Evolutionary conservation across 1,139 yeast genomes (phyloP), one percentile per base, ranked within the genome.

Genomic region (Nakaseomyces sp.): DNA sequence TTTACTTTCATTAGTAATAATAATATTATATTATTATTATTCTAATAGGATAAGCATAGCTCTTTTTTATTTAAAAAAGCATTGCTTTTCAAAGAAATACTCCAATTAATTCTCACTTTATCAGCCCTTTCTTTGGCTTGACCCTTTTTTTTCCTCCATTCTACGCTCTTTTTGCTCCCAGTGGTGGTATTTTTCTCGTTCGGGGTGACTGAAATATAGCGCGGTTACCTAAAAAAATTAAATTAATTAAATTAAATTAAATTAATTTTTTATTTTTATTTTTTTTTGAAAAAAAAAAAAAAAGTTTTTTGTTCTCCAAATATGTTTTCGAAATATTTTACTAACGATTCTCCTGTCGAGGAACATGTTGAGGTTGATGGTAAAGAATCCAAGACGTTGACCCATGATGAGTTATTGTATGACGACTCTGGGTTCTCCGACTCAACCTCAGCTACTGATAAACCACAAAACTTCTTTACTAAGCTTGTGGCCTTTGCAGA

Each of bases 401-500:
- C 36, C 7, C 36, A 32, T 18, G 36, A 32, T 13, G 13, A n/a
- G 13, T 6, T n/a, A 13, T 12, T 32, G 24, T 8, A 15, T 12
- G 36, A 32, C 18, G 32, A 29, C 10, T 29, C 32, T 15, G 32
- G 5, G 5, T 13, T 13, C 36, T 32, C 24, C 8, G 36, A 15
- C n/a, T 2, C 5, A 4, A 8, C 22, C 25, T 32, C 24, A 4
- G 13, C 15, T 13, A 9, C n/a, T 9, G 9, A n/a, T 8, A 18
- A 12, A 18, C 22, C 15, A 67, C 51, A 63, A 6, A 32, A 32
- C 13, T 19, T 32, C 8, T 32, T 32, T 13, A 24, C 17, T n/a
- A 32, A 32, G 8, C 12, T 32, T 5, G 24, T 32, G 9, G 36
- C 17, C n/a, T 32, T 37, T 25, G 41, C 41, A 7, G 15, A 18